Conservation (phyloP, 2,329 filamentous ascomycete species). For the Alternaria ethzedia region DNA sequence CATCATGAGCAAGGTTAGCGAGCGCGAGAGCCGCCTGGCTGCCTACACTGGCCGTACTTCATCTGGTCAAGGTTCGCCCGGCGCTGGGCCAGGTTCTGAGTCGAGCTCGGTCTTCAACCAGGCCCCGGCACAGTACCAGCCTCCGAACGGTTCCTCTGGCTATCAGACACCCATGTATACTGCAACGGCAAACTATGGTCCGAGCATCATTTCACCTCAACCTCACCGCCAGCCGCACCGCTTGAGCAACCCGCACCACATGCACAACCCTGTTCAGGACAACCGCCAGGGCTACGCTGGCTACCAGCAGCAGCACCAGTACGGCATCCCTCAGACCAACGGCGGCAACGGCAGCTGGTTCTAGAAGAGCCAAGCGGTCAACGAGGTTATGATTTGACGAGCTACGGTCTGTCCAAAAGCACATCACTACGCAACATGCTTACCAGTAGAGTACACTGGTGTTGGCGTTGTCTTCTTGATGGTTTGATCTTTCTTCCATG, state of each 20-base stretch:
- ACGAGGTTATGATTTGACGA: conserved; percentile 60
- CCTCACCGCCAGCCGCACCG: conserved; percentile 45
- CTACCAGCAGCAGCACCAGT: conserved; percentile 49
- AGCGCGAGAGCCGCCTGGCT: conserved; percentile 54
- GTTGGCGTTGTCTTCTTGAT: conserved; percentile 22
- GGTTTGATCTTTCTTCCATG: conserved; percentile 33
- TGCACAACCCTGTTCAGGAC: conserved; percentile 48
- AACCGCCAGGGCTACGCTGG: conserved; percentile 43
- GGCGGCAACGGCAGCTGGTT: conserved; percentile 12
- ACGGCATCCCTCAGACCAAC: conserved; percentile 34
- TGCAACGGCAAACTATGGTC: conserved; percentile 42
- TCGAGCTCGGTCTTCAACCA: conserved; percentile 27
- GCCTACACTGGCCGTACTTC: conserved; percentile 37
- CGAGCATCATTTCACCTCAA: conserved; percentile 45
- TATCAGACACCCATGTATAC: conserved; percentile 46
- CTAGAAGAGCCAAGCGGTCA: conserved; percentile 16
- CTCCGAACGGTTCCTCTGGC: conserved; percentile 13
- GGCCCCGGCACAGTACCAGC: conserved; percentile 12
- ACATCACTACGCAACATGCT: conserved; percentile 28
- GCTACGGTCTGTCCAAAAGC: conserved; percentile 48
- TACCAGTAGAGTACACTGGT: conserved; percentile 27
- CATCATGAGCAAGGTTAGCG: conserved; percentile 84
- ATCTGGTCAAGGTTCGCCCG: conserved; percentile 36
- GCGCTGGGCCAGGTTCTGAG: conserved; percentile 34
- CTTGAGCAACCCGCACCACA: conserved; percentile 46